Evolutionary conservation across 202 grass and related monocot genomes (phyloP).

Genomic region (Cymbopogon flexuosus): DNA sequence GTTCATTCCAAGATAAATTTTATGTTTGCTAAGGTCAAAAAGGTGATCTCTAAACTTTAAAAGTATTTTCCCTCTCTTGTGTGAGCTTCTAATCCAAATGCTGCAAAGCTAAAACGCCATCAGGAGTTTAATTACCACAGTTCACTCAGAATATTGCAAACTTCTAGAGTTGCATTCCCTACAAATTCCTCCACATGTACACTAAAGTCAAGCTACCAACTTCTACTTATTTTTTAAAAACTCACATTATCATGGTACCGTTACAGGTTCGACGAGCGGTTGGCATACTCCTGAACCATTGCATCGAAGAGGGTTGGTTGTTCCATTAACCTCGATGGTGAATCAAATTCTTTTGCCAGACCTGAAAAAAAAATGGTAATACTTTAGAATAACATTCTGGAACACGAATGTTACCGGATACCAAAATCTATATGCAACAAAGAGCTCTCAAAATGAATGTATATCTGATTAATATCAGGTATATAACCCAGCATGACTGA

Average conservation of each 20-base stretch:
- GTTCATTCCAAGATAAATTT: background rate
- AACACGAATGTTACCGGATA: background rate
- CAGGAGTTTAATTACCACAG: background rate
- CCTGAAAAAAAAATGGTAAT: conserved; percentile 21
- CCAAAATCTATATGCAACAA: background rate
- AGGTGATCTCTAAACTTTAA: background rate
- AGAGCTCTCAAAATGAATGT: background rate
- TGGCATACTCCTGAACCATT: conserved; percentile 52
- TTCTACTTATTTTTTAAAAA: background rate
- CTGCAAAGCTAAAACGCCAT: background rate
- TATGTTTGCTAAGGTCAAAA: background rate
- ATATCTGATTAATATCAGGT: background rate
- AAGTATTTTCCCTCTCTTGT: background rate
- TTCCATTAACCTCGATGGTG: conserved; percentile 42
- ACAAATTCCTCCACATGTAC: background rate
- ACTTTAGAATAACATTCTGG: conserved; percentile 11
- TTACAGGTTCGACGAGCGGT: conserved; percentile 37
- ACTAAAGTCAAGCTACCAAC: background rate
- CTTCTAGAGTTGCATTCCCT: background rate
- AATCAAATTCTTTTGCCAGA: conserved; percentile 50
- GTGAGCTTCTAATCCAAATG: background rate
- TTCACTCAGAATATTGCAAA: background rate
- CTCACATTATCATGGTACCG: background rate
- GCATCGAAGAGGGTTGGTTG: conserved; percentile 37
- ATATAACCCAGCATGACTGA: background rate